Evolutionary conservation across 768 basidiomycete genomes (phyloP).

Genomic region (Boletus subparvulus): DNA sequence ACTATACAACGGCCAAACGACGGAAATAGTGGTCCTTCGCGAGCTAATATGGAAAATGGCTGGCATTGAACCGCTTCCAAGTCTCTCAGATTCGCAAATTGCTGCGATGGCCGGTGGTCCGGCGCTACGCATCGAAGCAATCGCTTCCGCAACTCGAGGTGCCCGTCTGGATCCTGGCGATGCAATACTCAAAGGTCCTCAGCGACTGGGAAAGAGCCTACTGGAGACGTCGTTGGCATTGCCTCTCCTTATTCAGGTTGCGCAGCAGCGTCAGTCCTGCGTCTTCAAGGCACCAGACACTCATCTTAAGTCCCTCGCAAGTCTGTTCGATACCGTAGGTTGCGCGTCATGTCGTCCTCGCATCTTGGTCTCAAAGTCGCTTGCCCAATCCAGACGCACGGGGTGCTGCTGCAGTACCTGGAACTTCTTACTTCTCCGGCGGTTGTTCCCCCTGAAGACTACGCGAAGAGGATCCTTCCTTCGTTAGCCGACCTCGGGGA

Average conservation of each 20-base stretch:
- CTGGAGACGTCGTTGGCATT: constrained; percentile 75
- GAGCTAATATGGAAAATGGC: constrained; percentile 96
- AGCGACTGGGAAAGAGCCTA: constrained; percentile 62
- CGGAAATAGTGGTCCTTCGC: constrained; percentile 88
- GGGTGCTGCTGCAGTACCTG: constrained; percentile 87
- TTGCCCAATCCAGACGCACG: constrained; percentile 67
- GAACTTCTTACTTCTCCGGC: constrained; percentile 79
- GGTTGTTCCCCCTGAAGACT: constrained; percentile 68
- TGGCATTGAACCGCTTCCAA: constrained; percentile 87
- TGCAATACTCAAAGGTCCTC: constrained; percentile 61
- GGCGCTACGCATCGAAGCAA: constrained; percentile 80
- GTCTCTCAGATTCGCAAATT: constrained; percentile 85
- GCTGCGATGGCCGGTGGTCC: constrained; percentile 90
- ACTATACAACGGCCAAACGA: constrained; percentile 75
- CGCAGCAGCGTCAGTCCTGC: constrained; percentile 86
- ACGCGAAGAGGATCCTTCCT: constrained; percentile 72
- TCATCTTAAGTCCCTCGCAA: constrained; percentile 82
- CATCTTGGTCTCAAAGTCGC: constrained; percentile 20
- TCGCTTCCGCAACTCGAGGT: constrained; percentile 77
- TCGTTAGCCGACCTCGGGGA: constrained; percentile 69
- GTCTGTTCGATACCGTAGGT: constrained; percentile 86
- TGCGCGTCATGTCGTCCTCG: constrained; percentile 13
- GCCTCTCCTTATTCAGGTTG: constrained; percentile 88
- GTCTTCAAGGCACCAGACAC: constrained; percentile 72
- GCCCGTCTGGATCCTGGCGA: constrained; percentile 69